Conservation (phyloP, 192 early-diverging fungal species). For the Chytriomyces sp. region DNA sequence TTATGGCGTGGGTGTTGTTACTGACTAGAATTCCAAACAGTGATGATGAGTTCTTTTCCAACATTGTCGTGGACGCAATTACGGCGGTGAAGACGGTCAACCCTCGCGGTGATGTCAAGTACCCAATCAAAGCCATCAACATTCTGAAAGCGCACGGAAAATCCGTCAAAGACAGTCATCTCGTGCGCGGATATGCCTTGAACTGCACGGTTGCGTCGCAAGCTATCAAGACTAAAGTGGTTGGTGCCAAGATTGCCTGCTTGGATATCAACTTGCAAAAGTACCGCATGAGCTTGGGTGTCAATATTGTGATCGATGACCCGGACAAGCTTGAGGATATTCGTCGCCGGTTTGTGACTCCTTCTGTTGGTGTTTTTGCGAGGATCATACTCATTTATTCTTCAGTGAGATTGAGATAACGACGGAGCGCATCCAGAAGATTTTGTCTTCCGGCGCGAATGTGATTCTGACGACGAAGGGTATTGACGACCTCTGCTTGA, state of each 20-base stretch:
- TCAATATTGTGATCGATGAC: constrained; percentile 98
- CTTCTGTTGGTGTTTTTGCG: not conserved
- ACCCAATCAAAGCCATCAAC: constrained; percentile 97
- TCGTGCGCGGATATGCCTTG: constrained; percentile 93
- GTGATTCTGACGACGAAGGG: constrained; percentile 98
- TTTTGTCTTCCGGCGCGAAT: constrained; percentile 92
- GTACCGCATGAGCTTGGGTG: constrained; percentile 95
- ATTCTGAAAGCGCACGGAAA: constrained; percentile 97
- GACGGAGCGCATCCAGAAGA: constrained; percentile 92
- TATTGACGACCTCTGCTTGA: constrained; percentile 98
- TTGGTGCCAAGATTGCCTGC: constrained; percentile 92
- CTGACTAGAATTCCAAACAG: constrained; percentile 38
- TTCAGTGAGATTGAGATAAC: constrained; percentile 94
- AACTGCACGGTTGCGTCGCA: constrained; percentile 97
- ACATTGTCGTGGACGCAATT: constrained; percentile 92
- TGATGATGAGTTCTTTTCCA: constrained; percentile 94
- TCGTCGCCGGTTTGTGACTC: constrained; percentile 64
- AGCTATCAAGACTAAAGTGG: constrained; percentile 86
- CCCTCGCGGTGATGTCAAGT: constrained; percentile 82
- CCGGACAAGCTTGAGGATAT: constrained; percentile 98
- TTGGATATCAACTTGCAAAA: constrained; percentile 99
- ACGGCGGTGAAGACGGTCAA: constrained; percentile 88
- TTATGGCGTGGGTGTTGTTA: not conserved
- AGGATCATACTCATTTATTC: constrained; percentile 4
- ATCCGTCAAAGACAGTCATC: constrained; percentile 80